These are phyloP conservation scores for Yamadazyma epiphylla DNA, from an alignment of 1,139 yeast genomes.

Conservation along the genomic window DNA sequence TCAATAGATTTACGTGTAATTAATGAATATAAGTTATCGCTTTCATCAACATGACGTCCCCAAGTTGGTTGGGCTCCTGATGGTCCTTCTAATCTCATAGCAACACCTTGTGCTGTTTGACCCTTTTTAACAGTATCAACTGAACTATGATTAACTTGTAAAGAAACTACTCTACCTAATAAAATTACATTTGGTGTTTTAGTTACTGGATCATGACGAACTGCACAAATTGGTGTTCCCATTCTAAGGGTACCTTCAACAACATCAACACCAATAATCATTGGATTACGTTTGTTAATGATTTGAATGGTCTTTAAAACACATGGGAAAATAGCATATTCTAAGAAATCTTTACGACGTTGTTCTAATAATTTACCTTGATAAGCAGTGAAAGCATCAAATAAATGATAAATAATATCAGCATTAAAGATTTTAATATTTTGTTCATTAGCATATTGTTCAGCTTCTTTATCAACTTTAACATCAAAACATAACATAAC, in stretches of 20 bases:
- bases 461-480: slow-evolving; percentile 95
- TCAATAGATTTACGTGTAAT: slow-evolving; percentile 88
- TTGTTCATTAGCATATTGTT: slow-evolving; percentile 93
- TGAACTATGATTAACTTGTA: slow-evolving; percentile 93
- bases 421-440: slow-evolving; percentile 91
- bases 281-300: slow-evolving; percentile 97
- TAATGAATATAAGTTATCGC: slow-evolving; percentile 83
- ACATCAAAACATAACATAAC: slow-evolving; percentile 98
- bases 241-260: slow-evolving; percentile 82
- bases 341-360: slow-evolving; percentile 86
- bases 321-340: slow-evolving; percentile 91
- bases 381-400: slow-evolving; percentile 91
- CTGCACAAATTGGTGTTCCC: slow-evolving; percentile 96
- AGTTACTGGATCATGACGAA: slow-evolving; percentile 81
- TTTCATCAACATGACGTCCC: slow-evolving; percentile 98
- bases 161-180: slow-evolving; percentile 80
- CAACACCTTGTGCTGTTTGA: slow-evolving; percentile 96
- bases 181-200: slow-evolving; percentile 70
- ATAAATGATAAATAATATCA: slow-evolving; percentile 92
- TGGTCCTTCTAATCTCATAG: slow-evolving; percentile 94
- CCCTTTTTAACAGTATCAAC: slow-evolving; percentile 82
- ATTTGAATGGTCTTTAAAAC: slow-evolving; percentile 92
- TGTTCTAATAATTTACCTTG: slow-evolving; percentile 83
- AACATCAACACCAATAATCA: slow-evolving; percentile 98
- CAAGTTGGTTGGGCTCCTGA: slow-evolving; percentile 92